Percentiles rank a stretch among this genome's conserved stretches.
phyloP scores from a whole-genome alignment of 495 filamentous ascomycete species.

The Talaromyces liani region DNA sequence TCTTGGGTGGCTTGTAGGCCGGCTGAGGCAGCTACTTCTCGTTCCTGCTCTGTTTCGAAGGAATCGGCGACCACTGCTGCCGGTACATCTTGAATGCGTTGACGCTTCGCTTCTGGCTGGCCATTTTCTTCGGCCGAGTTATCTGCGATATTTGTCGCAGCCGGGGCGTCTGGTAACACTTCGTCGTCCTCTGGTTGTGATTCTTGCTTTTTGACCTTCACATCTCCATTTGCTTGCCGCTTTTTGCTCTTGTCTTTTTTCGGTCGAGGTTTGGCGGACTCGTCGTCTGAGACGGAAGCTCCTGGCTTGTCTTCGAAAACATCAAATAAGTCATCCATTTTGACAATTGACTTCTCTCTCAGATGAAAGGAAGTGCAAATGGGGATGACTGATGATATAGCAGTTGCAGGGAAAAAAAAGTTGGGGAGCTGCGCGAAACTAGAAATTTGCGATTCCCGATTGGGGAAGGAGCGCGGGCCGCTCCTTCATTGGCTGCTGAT shows the following conservation, averaged over 20 bases:
- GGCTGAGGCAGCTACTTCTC: slow-evolving; percentile 74
- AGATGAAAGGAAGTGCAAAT: not conserved
- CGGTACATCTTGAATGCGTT: slow-evolving; percentile 60
- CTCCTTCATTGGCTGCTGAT: not conserved
- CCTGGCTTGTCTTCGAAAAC: slow-evolving; percentile 69
- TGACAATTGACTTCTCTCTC: not conserved
- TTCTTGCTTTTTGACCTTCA: slow-evolving; percentile 45
- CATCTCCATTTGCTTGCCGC: slow-evolving; percentile 71
- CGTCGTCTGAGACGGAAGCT: slow-evolving; percentile 22
- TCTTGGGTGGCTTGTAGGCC: slow-evolving; percentile 71
- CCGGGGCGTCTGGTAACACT: slow-evolving; percentile 26
- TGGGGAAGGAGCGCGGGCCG: slow-evolving; percentile 5
- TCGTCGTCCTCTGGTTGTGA: slow-evolving; percentile 44
- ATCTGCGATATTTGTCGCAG: slow-evolving; percentile 11
- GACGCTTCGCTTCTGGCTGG: slow-evolving; percentile 63
- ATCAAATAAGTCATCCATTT: slow-evolving; percentile 77
- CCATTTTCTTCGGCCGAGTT: slow-evolving; percentile 29
- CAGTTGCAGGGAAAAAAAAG: not conserved
- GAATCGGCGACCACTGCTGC: slow-evolving; percentile 85
- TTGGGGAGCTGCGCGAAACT: not conserved
- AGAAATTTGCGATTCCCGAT: slow-evolving; percentile 9
- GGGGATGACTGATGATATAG: not conserved
- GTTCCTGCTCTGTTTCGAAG: slow-evolving; percentile 91
- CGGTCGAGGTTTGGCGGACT: slow-evolving; percentile 26
- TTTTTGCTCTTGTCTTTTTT: slow-evolving; percentile 66